These are phyloP conservation scores for Biscogniauxia marginata DNA, from an alignment of 2,329 filamentous ascomycete species.

Conservation along the genomic window DNA sequence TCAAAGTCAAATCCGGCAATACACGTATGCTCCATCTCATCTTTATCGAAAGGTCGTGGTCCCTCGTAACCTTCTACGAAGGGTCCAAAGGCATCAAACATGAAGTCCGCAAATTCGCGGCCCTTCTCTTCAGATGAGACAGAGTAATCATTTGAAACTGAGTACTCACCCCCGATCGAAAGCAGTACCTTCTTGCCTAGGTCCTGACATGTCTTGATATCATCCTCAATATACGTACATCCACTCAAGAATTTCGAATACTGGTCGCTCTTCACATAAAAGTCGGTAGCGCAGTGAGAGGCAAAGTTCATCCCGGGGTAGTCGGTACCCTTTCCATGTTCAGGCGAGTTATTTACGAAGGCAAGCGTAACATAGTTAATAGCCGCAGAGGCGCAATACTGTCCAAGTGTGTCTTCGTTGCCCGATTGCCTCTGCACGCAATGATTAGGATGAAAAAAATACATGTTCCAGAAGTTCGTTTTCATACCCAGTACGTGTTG, in stretches of 20 bases:
- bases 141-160: constrained; percentile 33
- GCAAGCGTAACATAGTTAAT: constrained; percentile 41
- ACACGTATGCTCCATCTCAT: constrained; percentile 9
- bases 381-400: constrained; percentile 33
- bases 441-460: constrained; percentile 1
- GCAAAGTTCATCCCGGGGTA: constrained; percentile 41
- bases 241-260: constrained; percentile 32
- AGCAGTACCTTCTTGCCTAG: constrained; percentile 62
- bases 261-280: constrained; percentile 28
- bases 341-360: constrained; percentile 40
- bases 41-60: constrained; percentile 23
- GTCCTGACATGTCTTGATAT: constrained; percentile 49
- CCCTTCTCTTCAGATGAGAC: constrained; percentile 31
- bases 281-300: constrained; percentile 34
- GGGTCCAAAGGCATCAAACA: constrained; percentile 40
- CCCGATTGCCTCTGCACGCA: constrained; percentile 21
- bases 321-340: constrained; percentile 31
- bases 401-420: constrained; percentile 18
- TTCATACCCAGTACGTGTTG: constrained; percentile 28
- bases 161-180: constrained; percentile 57
- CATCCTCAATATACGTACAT: constrained; percentile 35
- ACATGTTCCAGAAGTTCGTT: neutral
- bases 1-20: constrained; percentile 30
- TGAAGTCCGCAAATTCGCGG: constrained; percentile 36
- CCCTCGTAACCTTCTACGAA: constrained; percentile 21